Percentiles rank a stretch among this genome's conserved stretches.
These are phyloP conservation scores for Eutypella sp. DNA, from an alignment of 2,329 filamentous ascomycete species.

Conservation along the genomic window DNA sequence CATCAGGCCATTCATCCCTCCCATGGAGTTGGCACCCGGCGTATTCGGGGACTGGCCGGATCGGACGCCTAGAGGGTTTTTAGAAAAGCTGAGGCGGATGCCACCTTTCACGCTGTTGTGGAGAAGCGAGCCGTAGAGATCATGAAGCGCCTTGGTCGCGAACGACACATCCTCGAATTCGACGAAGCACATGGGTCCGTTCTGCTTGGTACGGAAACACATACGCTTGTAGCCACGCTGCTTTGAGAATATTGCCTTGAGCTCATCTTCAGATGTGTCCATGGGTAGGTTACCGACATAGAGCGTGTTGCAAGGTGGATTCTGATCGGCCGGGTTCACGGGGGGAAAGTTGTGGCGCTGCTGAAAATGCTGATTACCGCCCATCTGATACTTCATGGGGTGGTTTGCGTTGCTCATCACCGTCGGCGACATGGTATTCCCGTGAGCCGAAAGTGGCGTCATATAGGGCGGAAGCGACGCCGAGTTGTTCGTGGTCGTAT, in stretches of 20 bases:
- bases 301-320: constrained; percentile 94
- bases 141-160: constrained; percentile 84
- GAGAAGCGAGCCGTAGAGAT: constrained; percentile 80
- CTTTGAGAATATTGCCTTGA: constrained; percentile 89
- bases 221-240: constrained; percentile 93
- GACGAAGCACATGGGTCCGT: constrained; percentile 97
- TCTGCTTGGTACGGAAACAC: constrained; percentile 90
- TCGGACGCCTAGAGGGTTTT: constrained; percentile 91
- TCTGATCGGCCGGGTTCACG: constrained; percentile 91
- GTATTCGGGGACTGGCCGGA: constrained; percentile 60
- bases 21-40: constrained; percentile 35
- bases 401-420: constrained; percentile 39
- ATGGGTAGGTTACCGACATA: constrained; percentile 96
- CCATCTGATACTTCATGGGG: constrained; percentile 50
- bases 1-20: constrained; percentile 56
- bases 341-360: constrained; percentile 70
- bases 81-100: constrained; percentile 93
- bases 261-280: constrained; percentile 89
- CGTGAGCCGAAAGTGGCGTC: constrained; percentile 34
- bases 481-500: constrained; percentile 55
- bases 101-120: constrained; percentile 93
- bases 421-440: constrained; percentile 52
- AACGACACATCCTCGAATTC: constrained; percentile 94
- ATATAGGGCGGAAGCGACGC: constrained; percentile 49
- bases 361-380: constrained; percentile 48